phyloP scores from a whole-genome alignment of 768 basidiomycete species.

The Paxillus involutus region DNA sequence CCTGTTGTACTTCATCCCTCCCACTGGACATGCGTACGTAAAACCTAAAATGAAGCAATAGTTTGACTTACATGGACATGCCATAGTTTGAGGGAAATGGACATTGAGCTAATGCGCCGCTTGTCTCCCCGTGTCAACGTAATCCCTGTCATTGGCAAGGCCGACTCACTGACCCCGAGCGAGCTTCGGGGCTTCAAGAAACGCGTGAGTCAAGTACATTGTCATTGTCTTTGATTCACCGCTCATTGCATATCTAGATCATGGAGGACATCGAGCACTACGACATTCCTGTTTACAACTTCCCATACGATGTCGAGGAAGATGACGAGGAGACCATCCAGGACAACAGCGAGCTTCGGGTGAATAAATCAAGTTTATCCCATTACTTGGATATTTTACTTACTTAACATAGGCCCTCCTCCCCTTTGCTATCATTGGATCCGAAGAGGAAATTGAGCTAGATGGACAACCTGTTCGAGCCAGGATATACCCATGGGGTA shows the following conservation, averaged over 20 bases:
- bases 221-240: not conserved
- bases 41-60: not conserved
- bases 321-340: slow-evolving; percentile 98
- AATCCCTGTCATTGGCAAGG: slow-evolving; percentile 96
- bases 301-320: slow-evolving; percentile 98
- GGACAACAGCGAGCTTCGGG: slow-evolving; percentile 94
- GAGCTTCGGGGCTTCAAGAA: slow-evolving; percentile 97
- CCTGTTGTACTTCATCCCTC: slow-evolving; percentile 96
- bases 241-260: slow-evolving; percentile 52
- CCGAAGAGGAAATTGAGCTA: slow-evolving; percentile 94
- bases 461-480: slow-evolving; percentile 90
- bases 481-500: slow-evolving; percentile 97
- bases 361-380: slow-evolving; percentile 35
- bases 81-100: slow-evolving; percentile 90
- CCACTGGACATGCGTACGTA: slow-evolving; percentile 94
- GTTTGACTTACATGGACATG: not conserved
- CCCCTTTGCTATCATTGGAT: slow-evolving; percentile 96
- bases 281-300: slow-evolving; percentile 98
- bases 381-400: slow-evolving; percentile 4
- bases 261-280: slow-evolving; percentile 99
- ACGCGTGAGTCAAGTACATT: slow-evolving; percentile 48
- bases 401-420: slow-evolving; percentile 63
- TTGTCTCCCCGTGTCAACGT: slow-evolving; percentile 98
- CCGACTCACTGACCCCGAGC: slow-evolving; percentile 90
- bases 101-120: slow-evolving; percentile 98